Base-by-base conservation (phyloP, 805 yeast species). In the Metschnikowia baotianmanensis region DNA sequence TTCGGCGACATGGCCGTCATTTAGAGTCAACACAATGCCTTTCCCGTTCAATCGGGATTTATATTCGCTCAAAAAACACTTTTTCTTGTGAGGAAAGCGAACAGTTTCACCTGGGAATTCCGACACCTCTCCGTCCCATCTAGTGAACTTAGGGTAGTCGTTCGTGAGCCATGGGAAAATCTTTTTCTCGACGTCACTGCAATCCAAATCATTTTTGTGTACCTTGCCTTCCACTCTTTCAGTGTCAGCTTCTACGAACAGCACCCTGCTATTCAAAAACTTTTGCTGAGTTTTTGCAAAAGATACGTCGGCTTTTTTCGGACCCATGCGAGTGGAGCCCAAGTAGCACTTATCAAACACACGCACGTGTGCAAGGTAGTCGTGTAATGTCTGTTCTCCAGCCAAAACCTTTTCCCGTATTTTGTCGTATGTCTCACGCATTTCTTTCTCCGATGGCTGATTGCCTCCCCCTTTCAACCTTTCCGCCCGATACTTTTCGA, bases 331-430 rank as follows among this genome's bases (percentile, higher is more conserved):
- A 12, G 38, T 16, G 3, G 42, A 9, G 22, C 39, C 43, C 30
- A 72, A 46, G 47, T 57, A 76, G 46, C 82, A 77, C 33, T 70
- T 64, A 36, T 72, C 69, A 51, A 67, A 77, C n/a, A 74, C 68
- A 45, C 74, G 62, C 34, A 76, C 48, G 46, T 71, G 76, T 8
- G 75, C 65, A 16, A 74, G 53, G 38, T 66, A 67, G 42, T 72
- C 72, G 20, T 70, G 62, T 52, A 76, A 62, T 5, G 46, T 45
- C 36, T 65, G 67, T 48, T 72, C 76, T 7, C 54, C 45, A 2
- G 35, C 31, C 36, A 44, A 45, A 10, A 68, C 63, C 16, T 45
- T 46, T 2, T 44, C 33, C 53, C 58, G 52, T 36, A 58, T 47
- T 12, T 52, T 48, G 6, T 60, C 54, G 18, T 40, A 40, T 6